Conservation (phyloP, 78 protist species). For the Monosiga brevicollis region DNA sequence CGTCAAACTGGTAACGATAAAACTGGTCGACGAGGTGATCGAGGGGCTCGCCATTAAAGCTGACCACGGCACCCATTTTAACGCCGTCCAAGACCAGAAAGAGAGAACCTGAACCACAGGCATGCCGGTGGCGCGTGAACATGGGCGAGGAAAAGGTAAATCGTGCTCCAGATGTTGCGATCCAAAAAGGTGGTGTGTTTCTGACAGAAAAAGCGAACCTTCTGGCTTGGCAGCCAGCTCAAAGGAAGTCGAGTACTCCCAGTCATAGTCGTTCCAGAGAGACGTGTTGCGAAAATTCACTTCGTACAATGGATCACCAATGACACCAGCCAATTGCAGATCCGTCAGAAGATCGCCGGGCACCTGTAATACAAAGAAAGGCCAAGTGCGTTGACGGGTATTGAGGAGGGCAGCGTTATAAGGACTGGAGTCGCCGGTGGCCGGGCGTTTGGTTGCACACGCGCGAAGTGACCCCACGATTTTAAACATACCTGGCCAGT, state of each 20-base stretch:
- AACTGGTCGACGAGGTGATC: conserved; percentile 11
- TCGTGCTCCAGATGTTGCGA: too few relatives aligned
- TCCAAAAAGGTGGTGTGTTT: too few relatives aligned
- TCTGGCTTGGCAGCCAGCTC: too few relatives aligned
- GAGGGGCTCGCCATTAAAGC: background rate
- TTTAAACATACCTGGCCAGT: too few relatives aligned
- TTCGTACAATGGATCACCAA: conserved; percentile 28
- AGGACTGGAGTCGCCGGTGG: too few relatives aligned
- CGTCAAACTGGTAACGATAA: conserved; percentile 4
- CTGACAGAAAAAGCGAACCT: too few relatives aligned
- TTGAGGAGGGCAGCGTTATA: too few relatives aligned
- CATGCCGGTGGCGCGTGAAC: too few relatives aligned
- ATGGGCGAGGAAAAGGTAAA: too few relatives aligned
- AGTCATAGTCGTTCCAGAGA: background rate
- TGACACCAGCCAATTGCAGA: background rate
- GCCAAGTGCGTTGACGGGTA: background rate
- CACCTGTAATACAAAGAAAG: conserved; percentile 9
- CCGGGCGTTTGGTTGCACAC: too few relatives aligned
- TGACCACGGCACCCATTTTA: conserved; percentile 28
- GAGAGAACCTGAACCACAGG: too few relatives aligned
- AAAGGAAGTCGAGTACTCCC: conserved; percentile 38
- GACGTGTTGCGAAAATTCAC: background rate
- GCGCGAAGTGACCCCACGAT: too few relatives aligned
- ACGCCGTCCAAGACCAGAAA: conserved; percentile 32
- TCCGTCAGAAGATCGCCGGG: conserved; percentile 40